Evolutionary conservation across 306 rosid species (phyloP).

Genomic region (Vigna nakashimae): DNA sequence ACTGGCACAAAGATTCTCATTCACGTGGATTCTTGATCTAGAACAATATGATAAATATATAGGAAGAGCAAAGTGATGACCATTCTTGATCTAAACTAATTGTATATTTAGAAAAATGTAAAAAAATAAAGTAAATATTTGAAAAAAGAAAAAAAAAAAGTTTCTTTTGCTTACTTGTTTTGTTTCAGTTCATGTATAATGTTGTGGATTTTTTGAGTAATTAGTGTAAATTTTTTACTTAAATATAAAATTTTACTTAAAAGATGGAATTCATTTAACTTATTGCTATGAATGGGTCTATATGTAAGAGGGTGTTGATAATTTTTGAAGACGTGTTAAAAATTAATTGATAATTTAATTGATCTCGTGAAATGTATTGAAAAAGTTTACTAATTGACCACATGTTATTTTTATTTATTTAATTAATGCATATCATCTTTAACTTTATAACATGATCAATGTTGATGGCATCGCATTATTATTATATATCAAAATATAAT

Average conservation of each 20-base stretch:
- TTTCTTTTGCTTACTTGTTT: too few species aligned
- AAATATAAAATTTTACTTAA: too few species aligned
- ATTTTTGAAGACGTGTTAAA: too few species aligned
- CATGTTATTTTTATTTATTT: too few species aligned
- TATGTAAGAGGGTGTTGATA: background rate
- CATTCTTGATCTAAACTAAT: background rate
- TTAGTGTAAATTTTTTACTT: too few species aligned
- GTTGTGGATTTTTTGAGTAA: too few species aligned
- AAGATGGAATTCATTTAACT: background rate
- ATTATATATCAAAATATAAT: background rate
- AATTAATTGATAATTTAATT: too few species aligned
- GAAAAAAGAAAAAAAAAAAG: background rate
- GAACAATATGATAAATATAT: background rate
- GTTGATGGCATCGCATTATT: too few species aligned
- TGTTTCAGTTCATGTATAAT: too few species aligned
- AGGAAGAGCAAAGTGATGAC: background rate
- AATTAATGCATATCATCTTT: too few species aligned
- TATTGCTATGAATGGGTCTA: background rate
- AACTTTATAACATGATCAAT: too few species aligned
- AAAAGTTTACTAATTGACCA: background rate
- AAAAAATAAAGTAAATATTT: background rate
- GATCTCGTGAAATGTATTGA: background rate
- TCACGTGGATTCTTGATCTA: slow-evolving; percentile 41
- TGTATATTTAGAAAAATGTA: background rate
- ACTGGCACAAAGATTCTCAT: slow-evolving; percentile 35